Base-by-base conservation (phyloP, 106 monocot species). In the Xerophyta viscosa region DNA sequence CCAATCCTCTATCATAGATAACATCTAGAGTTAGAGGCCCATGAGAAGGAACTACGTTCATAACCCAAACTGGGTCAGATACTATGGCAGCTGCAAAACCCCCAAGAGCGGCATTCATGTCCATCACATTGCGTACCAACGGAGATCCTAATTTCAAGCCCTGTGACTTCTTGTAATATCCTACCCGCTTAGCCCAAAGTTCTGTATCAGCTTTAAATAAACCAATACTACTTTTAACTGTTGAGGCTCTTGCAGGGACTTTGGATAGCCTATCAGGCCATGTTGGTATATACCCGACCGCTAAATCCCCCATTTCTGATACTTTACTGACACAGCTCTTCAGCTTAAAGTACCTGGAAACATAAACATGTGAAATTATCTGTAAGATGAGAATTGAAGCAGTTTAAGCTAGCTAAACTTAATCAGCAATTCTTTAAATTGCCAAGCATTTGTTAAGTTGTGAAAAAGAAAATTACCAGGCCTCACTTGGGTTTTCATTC, bases 81-180 rank as follows among this genome's bases (percentile, higher is more conserved):
- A 46, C 33, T 59, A 84, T 21, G 25, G 84, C 88, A 4, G 94
- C 75, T 6, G 94, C 94, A 78, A 88, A 94, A 25, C 94, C 84
- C 47, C 94, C 94, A 51, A 88, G 70, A 70, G 78, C 75, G 19
- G 94, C 88, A 78, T 88, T 94, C 94, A 94, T 88, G 61, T 94
- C 88, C 88, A 94, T 88, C 46, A 94, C 65, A 76, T 94, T 94
- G 45, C 81, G 81, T 20, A 88, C 58, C 5, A 50, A 21, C 12
- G 71, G 23, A 33, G 60, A 75, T 2, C 88, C 94, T 23, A 88
- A 63, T 66, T 84, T 84, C 39, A 88, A 21, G 10, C 77, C 83
- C 24, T 84, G 77, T 11, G 58, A 66, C 44, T 73, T 88, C 63
- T 81, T 88, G 47, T 94, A 94, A 48, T 78, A 76, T 43, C 70